phyloP scores from a whole-genome alignment of 371 early-diverging fungal genomes.

The Mucor mucedo region DNA sequence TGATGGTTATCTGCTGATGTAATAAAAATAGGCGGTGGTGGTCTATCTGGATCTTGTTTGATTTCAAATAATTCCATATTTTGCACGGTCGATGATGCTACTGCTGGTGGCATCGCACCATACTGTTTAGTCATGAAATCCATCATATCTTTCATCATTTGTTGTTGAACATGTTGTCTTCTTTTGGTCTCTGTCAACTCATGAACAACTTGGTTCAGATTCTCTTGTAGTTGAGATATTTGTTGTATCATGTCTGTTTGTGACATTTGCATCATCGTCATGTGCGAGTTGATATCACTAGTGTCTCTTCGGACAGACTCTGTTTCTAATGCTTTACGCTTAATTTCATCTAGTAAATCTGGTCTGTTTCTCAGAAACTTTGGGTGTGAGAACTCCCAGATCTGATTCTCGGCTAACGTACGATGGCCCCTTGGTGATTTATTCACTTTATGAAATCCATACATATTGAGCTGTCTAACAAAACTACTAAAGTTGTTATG shows the following conservation, averaged over 20 bases:
- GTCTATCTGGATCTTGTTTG: constrained; percentile 38
- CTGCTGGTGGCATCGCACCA: constrained; percentile 18
- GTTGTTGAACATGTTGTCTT: constrained; percentile 66
- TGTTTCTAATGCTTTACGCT: constrained; percentile 75
- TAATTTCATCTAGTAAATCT: constrained; percentile 61
- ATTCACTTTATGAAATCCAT: constrained; percentile 76
- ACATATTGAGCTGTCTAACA: constrained; percentile 90
- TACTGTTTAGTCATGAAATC: constrained; percentile 59
- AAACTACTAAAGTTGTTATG: constrained; percentile 87
- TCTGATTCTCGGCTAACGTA: constrained; percentile 76
- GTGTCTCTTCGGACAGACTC: constrained; percentile 69
- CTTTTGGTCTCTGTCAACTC: constrained; percentile 75
- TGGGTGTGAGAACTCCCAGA: constrained; percentile 67
- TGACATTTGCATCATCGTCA: constrained; percentile 75
- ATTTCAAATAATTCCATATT: constrained; percentile 10
- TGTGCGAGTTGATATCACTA: constrained; percentile 71
- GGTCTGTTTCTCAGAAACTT: constrained; percentile 61
- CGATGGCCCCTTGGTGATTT: constrained; percentile 78
- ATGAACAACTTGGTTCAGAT: constrained; percentile 68
- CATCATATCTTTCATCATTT: constrained; percentile 65
- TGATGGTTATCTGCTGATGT: constrained; percentile 33
- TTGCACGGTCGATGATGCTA: not conserved
- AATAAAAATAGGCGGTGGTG: constrained; percentile 45
- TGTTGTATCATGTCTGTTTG: constrained; percentile 79
- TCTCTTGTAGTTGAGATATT: constrained; percentile 71